phyloP scores from a whole-genome alignment of 495 filamentous ascomycete species.

The Penicillium chermesinum region DNA sequence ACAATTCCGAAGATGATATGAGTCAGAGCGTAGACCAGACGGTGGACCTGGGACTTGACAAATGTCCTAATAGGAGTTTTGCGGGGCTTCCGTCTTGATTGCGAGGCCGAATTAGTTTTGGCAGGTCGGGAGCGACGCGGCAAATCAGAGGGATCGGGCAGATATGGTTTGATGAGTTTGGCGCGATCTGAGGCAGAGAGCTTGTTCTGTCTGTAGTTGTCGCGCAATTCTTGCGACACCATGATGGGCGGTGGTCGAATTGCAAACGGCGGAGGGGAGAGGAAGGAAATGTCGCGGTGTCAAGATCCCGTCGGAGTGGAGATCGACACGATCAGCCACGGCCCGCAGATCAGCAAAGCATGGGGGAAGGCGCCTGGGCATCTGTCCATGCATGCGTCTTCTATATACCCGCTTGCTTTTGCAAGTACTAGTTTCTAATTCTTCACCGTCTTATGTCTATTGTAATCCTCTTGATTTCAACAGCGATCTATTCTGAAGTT shows the following conservation, averaged over 20 bases:
- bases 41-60: slow-evolving; percentile 59
- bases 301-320: background rate
- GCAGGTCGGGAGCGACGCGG: slow-evolving; percentile 9
- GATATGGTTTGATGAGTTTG: slow-evolving; percentile 66
- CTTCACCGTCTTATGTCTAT: no score
- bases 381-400: no score
- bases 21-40: slow-evolving; percentile 64
- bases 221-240: slow-evolving; percentile 49
- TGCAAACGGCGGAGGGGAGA: background rate
- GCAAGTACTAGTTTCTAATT: no score
- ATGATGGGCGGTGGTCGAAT: slow-evolving; percentile 30
- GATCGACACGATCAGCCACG: background rate
- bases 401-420: no score
- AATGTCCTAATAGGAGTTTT: slow-evolving; percentile 60
- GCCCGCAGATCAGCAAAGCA: no score
- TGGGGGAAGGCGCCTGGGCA: no score
- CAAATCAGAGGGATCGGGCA: slow-evolving; percentile 56
- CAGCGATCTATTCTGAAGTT: no score
- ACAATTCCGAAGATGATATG: slow-evolving; percentile 83
- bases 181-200: slow-evolving; percentile 65
- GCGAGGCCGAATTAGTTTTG: slow-evolving; percentile 12
- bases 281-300: slow-evolving; percentile 1
- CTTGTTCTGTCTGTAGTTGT: slow-evolving; percentile 52
- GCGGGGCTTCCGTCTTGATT: slow-evolving; percentile 25
- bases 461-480: no score